Conservation (phyloP, 2,329 filamentous ascomycete genomes). For the Coccinonectria pachysandricola region DNA sequence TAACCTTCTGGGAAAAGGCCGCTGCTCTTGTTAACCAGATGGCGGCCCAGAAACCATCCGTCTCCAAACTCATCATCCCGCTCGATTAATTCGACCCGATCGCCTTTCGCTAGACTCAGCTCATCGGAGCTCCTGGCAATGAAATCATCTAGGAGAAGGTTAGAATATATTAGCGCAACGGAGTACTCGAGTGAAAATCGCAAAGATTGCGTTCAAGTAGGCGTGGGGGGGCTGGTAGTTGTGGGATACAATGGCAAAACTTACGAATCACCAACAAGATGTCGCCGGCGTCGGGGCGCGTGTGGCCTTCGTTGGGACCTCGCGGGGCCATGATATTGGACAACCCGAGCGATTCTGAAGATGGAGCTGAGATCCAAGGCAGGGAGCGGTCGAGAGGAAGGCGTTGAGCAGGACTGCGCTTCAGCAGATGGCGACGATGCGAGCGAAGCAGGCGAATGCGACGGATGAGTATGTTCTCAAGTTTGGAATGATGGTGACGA, state of each 20-base stretch:
- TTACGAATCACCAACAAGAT: slow-evolving; percentile 62
- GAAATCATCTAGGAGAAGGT: slow-evolving; percentile 96
- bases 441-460: slow-evolving; percentile 4
- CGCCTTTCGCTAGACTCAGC: slow-evolving; percentile 75
- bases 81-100: slow-evolving; percentile 74
- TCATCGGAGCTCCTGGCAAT: slow-evolving; percentile 85
- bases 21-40: slow-evolving; percentile 61
- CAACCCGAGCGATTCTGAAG: no score
- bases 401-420: slow-evolving; percentile 4
- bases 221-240: background rate
- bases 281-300: slow-evolving; percentile 53
- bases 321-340: slow-evolving; percentile 37
- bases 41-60: slow-evolving; percentile 72
- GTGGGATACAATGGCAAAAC: slow-evolving; percentile 21
- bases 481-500: no score
- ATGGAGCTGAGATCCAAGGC: no score
- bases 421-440: slow-evolving; percentile 3
- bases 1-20: slow-evolving; percentile 77
- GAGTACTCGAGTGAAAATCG: slow-evolving; percentile 2
- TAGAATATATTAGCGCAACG: no score
- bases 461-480: slow-evolving; percentile 7
- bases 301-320: slow-evolving; percentile 23
- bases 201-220: background rate
- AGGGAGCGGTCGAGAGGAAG: slow-evolving; percentile 12
- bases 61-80: slow-evolving; percentile 83